Evolutionary conservation across 1,139 yeast genomes (phyloP), one percentile per base, ranked within the genome.

Genomic region (Saccharomycopsis crataegensis): DNA sequence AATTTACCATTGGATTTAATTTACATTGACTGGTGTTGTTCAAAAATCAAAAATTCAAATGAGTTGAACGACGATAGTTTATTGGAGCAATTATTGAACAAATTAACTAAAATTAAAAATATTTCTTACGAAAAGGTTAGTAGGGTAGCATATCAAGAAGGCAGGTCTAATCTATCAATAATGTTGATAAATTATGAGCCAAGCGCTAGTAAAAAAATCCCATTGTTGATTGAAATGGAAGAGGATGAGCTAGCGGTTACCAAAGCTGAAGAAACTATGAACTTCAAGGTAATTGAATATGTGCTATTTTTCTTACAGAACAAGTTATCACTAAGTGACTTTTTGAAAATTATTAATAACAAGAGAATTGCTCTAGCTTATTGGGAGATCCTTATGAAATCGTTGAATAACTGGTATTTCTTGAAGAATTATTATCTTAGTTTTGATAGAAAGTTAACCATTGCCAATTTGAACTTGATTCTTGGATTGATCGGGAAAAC

Each of bases 11-110:
- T 72, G 44, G 83, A 80, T 56, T 64, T 70, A 31, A 77, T 91
- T 0, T 86, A 83, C 62, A 75, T 82, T 1, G 79, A 85, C 60
- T 93, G 98, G 98, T 93, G 96, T 16, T 80, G 86, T 57, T 72
- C 77, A 43, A 86, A 88, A 62, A 80, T 89, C 32, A 78, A 77
- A 54, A 68, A 73, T 45, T 80, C 83, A 16, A 62, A 73, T 5
- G 79, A 78, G 45, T 62, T 75, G 58, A 72, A 76, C 2, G 97
- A 93, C 62, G 70, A 72, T 5, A 79, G 79, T 42, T 68, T 91
- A 9, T 78, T 81, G 54, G 66, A 72, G 36, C 62, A 71, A 0
- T 72, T 93, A 4, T 66, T 76, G 1, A 68, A 71, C 11, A 79
- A 78, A 58, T 68, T 86, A 16, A 61, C 63, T 17, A 53, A 61